Evolutionary conservation across 2,329 filamentous ascomycete genomes (phyloP), one percentile per base, ranked within the genome.

Genomic region (Cytospora mali): DNA sequence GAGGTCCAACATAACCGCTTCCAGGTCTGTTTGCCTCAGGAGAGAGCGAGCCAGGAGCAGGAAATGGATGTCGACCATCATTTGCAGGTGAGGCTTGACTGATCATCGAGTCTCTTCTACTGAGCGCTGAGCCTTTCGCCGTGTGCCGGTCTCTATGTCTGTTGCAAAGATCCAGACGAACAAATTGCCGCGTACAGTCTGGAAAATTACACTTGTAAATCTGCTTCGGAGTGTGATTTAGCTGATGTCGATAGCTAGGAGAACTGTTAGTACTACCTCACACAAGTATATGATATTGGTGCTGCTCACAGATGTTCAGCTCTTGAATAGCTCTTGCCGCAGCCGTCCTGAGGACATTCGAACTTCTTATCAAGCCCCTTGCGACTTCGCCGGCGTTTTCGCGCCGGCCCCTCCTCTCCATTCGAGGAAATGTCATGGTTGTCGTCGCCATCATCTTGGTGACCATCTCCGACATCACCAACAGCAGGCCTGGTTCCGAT

Each of bases 151-250:
- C 91, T 72, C 88, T 85, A 75, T 95, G 91, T 49, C 91, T 88
- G 71, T 95, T 90, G 73, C 95, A 93, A 63, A 99, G 82, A 75
- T 99, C 95, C 68, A 96, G 92, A 66, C 95, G 88, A 62, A 98
- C 94, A 77, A 98, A 99, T 33, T 91, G 89, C 57, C 94, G 89
- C 65, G 88, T 87, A 76, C 95, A 99, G 72, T 93, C 92, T 23
- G 92, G 91, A 71, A 93, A 97, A 72, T 96, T 92, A 80, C 95
- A 98, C 71, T 87, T 87, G 74, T 96, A 98, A 61, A 97, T 96
- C 73, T 96, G 92, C 77, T 97, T 97, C 21, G 94, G 94, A 62
- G 91, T 90, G 77, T 98, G 95, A 74, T 99, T 99, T 69, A 98
- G 79, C 77, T 98, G 93, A 77, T 98, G 94, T 52, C 95, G 88